phyloP scores from a whole-genome alignment of 768 basidiomycete species.

The Pseudohyphozyma bogoriensis region DNA sequence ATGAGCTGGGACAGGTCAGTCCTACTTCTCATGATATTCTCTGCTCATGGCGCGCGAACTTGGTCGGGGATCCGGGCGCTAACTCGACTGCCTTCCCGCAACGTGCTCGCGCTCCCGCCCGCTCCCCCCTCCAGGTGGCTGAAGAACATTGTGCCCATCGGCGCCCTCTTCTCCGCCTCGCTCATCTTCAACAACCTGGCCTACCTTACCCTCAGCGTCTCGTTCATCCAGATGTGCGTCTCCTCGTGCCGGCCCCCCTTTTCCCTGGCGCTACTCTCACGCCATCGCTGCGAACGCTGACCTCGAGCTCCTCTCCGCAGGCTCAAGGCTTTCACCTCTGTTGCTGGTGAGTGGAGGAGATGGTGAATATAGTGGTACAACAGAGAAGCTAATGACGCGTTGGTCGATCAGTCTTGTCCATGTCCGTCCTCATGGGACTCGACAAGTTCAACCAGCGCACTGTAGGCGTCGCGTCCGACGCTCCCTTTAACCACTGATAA shows the following conservation, averaged over 20 bases:
- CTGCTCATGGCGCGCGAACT: constrained; percentile 26
- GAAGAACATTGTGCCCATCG: constrained; percentile 83
- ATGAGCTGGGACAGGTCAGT: constrained; percentile 57
- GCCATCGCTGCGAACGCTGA: background rate
- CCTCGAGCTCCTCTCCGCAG: too few species aligned
- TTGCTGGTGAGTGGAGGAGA: constrained; percentile 43
- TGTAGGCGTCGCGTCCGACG: background rate
- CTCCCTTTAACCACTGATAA: background rate
- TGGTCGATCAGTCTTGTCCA: constrained; percentile 44
- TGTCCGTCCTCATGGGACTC: constrained; percentile 82
- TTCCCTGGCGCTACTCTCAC: constrained; percentile 54
- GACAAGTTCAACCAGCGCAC: constrained; percentile 58
- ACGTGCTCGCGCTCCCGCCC: background rate
- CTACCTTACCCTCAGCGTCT: constrained; percentile 79
- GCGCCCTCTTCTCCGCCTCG: constrained; percentile 82
- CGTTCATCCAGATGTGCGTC: constrained; percentile 81
- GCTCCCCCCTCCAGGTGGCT: constrained; percentile 46
- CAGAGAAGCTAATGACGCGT: too few species aligned
- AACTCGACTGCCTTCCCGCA: too few species aligned
- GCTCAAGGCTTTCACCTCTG: constrained; percentile 72
- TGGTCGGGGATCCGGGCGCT: background rate
- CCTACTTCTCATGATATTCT: background rate
- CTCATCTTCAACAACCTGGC: constrained; percentile 86
- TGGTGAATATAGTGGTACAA: too few species aligned
- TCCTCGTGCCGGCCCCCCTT: constrained; percentile 35